A percentile compares a stretch with the other conserved stretches of the same genome.
Evolutionary conservation across 2,329 filamentous ascomycete genomes (phyloP).

Genomic region (Verticillium albo-atrum): DNA sequence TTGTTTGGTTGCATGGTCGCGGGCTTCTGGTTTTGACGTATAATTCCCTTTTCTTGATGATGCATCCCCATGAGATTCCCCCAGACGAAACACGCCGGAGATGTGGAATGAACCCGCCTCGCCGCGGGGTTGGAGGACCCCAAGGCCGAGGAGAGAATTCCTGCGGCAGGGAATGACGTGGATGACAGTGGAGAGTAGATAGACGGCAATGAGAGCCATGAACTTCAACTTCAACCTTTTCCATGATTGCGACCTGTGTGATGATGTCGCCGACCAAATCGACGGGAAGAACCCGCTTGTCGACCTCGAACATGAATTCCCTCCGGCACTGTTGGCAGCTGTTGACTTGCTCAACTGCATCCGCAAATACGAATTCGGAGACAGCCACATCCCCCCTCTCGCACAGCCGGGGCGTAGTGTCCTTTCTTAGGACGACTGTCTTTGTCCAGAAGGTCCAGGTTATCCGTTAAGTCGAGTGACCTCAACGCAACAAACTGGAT

Average conservation of each 20-base stretch:
- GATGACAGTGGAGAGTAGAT: conserved; percentile 13
- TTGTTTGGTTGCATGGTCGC: conserved; percentile 16
- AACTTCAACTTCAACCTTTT: neutral
- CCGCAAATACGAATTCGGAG: too few relatives aligned
- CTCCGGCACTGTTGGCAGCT: neutral
- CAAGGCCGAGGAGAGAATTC: conserved; percentile 10
- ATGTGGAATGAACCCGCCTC: conserved; percentile 12
- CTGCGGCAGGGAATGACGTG: conserved; percentile 14
- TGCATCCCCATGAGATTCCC: conserved; percentile 16
- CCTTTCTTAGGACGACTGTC: too few relatives aligned
- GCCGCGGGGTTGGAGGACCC: conserved; percentile 15
- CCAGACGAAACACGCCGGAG: conserved; percentile 13
- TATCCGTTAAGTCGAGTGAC: too few relatives aligned
- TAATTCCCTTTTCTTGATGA: conserved; percentile 10
- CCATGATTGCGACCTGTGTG: neutral
- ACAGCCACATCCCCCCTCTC: too few relatives aligned
- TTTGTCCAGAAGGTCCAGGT: too few relatives aligned
- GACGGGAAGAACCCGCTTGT: too few relatives aligned
- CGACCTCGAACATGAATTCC: too few relatives aligned
- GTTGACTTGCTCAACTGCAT: too few relatives aligned
- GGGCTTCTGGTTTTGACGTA: conserved; percentile 14
- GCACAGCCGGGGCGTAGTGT: too few relatives aligned
- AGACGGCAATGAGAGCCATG: conserved; percentile 14
- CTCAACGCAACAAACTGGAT: too few relatives aligned
- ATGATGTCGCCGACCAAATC: too few relatives aligned